phyloP scores from a whole-genome alignment of 2,329 filamentous ascomycete genomes.

The Pseudocercospora fijiensis region DNA sequence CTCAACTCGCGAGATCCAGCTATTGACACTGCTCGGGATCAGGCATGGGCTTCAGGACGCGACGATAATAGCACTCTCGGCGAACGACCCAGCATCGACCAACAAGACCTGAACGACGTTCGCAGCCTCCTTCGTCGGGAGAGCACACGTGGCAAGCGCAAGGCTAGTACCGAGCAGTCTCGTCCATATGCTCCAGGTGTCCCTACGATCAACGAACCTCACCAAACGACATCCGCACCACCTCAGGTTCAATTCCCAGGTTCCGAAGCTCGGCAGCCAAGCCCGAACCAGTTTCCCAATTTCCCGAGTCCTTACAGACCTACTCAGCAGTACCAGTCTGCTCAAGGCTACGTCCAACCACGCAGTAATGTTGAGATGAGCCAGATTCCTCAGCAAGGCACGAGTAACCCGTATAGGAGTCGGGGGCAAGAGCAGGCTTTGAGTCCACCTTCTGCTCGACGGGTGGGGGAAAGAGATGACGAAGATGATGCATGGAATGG shows the following conservation, averaged over 20 bases:
- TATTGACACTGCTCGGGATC: slow-evolving; percentile 42
- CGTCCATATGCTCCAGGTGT: slow-evolving; percentile 23
- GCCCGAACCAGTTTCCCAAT: slow-evolving; percentile 9
- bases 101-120: slow-evolving; percentile 49
- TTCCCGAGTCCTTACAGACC: slow-evolving; percentile 15
- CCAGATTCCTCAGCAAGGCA: slow-evolving; percentile 25
- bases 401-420: slow-evolving; percentile 30
- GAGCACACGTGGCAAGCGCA: slow-evolving; percentile 47
- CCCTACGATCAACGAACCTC: slow-evolving; percentile 36
- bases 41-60: slow-evolving; percentile 45
- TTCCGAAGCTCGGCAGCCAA: slow-evolving; percentile 13
- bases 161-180: slow-evolving; percentile 29
- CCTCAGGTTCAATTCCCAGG: slow-evolving; percentile 1
- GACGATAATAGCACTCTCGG: slow-evolving; percentile 40
- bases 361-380: slow-evolving; percentile 26
- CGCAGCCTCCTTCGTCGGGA: slow-evolving; percentile 47
- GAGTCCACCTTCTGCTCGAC: slow-evolving; percentile 7
- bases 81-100: slow-evolving; percentile 45
- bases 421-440: slow-evolving; percentile 13
- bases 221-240: not conserved
- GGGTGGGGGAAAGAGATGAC: slow-evolving; percentile 6
- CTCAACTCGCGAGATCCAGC: slow-evolving; percentile 48
- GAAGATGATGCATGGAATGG: slow-evolving; percentile 25
- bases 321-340: slow-evolving; percentile 20
- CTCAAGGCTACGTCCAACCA: slow-evolving; percentile 15